Base-by-base conservation (phyloP, 768 basidiomycete genomes). In the Lyophyllum semitale region DNA sequence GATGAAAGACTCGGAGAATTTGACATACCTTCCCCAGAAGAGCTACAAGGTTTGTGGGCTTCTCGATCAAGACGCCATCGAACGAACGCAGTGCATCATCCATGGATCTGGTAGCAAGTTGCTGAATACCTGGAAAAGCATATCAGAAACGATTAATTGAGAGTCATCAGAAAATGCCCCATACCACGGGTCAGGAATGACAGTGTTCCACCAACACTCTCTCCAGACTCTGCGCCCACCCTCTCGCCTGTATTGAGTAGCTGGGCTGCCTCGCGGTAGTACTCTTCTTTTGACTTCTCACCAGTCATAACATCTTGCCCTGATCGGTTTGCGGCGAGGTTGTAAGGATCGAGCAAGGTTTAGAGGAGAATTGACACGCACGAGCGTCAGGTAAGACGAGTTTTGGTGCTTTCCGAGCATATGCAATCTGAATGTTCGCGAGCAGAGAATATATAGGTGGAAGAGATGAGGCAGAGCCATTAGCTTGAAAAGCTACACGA, bases 11-110 rank as follows among this genome's bases (percentile, higher is more conserved):
- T 22, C 13, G 25, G 42, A n/a, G 11, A 20, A 26, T 8, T 29
- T n/a, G 44, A 64, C 71, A 26, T 45, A 89, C 93, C 77, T 95
- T 93, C 51, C 94, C 95, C 8, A 94, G 77, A 4, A 96, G 75
- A 0, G 95, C 95, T 32, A 95, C 84, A 5, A 97, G 66, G 66
- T 98, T 96, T 17, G 87, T 91, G 0, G 95, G 91, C 63, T 89
- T 89, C 58, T 84, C 78, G 2, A 76, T 75, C 8, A 98, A 77
- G 9, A 96, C 87, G 23, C 81, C 81, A 13, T 96, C 91, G 62
- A 97, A 95, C 1, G 88, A 84, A 18, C 85, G 81, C 60, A 88
- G 72, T 0, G 95, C 95, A 55, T 92, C 87, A 33, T 95, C 88
- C 77, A 93, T 84, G 15, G 86, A 82, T 20, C 91, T 83, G 4